phyloP scores from a whole-genome alignment of 2,329 filamentous ascomycete genomes.

The Pseudogymnoascus sp. region DNA sequence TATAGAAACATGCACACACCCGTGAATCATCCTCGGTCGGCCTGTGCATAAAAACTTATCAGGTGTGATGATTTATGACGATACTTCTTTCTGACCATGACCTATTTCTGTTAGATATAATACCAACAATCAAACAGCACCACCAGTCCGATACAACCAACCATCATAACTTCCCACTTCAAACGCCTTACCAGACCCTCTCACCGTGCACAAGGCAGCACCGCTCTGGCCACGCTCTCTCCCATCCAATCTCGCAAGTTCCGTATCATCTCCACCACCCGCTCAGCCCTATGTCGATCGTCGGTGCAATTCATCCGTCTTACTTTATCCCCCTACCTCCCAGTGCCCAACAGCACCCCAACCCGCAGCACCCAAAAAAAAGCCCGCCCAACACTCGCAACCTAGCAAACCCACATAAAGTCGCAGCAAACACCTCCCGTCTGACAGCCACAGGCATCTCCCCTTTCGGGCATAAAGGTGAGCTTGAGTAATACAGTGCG shows the following conservation, averaged over 20 bases:
- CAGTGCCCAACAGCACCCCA: background rate
- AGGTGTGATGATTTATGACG: background rate
- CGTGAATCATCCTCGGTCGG: background rate
- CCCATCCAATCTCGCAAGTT: background rate
- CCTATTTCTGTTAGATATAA: background rate
- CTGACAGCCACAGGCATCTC: background rate
- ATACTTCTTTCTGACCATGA: background rate
- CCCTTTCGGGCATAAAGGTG: background rate
- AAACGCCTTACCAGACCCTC: background rate
- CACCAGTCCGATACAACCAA: background rate
- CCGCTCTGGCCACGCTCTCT: background rate
- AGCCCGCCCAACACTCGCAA: background rate
- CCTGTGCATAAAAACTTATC: background rate
- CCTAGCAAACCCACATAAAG: background rate
- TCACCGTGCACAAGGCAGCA: background rate
- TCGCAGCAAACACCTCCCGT: background rate
- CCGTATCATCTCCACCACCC: background rate
- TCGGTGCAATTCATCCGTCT: background rate
- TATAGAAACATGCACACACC: background rate
- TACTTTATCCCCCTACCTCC: background rate
- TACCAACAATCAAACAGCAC: background rate
- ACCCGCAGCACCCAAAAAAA: background rate
- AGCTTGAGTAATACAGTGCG: background rate
- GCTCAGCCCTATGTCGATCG: constrained; percentile 4
- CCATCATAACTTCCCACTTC: background rate